Base-by-base conservation (phyloP, 495 filamentous ascomycete species). In the Neurospora terricola region DNA sequence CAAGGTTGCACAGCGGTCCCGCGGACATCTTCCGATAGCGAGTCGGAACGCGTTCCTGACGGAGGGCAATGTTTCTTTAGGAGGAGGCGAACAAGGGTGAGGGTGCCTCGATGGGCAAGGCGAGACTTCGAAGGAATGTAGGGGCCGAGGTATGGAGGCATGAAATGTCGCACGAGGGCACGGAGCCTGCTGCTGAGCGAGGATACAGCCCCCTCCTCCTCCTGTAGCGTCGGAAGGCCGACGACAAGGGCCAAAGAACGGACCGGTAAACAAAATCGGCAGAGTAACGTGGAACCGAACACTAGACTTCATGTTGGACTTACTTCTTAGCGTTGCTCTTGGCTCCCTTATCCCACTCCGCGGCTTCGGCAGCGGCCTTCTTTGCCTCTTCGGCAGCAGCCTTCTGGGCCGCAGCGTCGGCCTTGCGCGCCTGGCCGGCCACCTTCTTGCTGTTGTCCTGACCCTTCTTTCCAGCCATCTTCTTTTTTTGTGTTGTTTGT, bases 361-460 rank as follows among this genome's bases (percentile, higher is more conserved):
- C 85, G 11, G 91, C 90, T 77, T 98, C 96, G 45, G 81, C 89
- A 0, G 84, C 87, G 1, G 88, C 88, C 39, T 84, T 88, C 82
- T 91, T 92, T n/a, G 87, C 81, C 23, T 92, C 86, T 70, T 91
- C 91, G 1, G 77, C 89, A 9, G 92, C 92, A 42, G 89, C 87
- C 81, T 97, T 99, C 68, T 85, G 77, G 3, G 92, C 90, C 0
- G 94, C 95, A 11, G 89, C 88, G 62, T 97, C 93, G 72, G 96
- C 94, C 86, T 99, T 99, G 84, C 94, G 86, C 72, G 95, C 94
- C 78, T 98, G 93, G 76, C 96, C 96, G 3, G 89, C 88, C 0
- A 85, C 94, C 84, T 98, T 98, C 86, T 97, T 98, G 77, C 88
- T 91, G 83, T 91, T 92, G 76, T 94, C 92, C 88, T 73, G 81